A percentile compares a stretch with the other conserved stretches of the same genome.
phyloP scores from a whole-genome alignment of 768 basidiomycete genomes.

The Psilocybe cubensis region DNA sequence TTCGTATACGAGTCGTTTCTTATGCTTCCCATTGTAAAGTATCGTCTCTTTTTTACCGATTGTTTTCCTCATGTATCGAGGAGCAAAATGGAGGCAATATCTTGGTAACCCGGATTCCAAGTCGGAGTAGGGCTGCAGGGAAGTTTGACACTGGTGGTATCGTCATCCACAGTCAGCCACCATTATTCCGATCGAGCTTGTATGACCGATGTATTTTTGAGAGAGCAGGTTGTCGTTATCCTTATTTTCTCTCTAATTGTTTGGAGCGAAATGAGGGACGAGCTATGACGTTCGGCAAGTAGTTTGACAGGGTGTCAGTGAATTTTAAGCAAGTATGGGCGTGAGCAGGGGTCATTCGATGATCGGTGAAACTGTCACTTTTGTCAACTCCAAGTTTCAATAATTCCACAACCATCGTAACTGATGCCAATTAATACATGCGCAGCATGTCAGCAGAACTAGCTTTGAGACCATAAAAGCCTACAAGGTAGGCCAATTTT shows the following conservation, averaged over 20 bases:
- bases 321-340: too few relatives aligned
- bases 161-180: not conserved
- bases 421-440: not conserved
- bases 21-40: constrained; percentile 18
- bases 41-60: constrained; percentile 37
- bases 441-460: not conserved
- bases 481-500: not conserved
- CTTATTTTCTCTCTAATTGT: too few relatives aligned
- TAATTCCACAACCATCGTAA: too few relatives aligned
- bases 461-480: not conserved
- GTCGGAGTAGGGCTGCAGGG: not conserved
- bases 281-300: too few relatives aligned
- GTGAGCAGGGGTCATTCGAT: too few relatives aligned
- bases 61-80: constrained; percentile 35
- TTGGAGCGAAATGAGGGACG: too few relatives aligned
- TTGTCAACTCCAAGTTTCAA: too few relatives aligned
- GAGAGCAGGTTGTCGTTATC: too few relatives aligned
- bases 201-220: too few relatives aligned
- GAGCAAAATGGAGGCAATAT: constrained; percentile 34
- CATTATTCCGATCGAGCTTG: not conserved
- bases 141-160: not conserved
- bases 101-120: constrained; percentile 24
- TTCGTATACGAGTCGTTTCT: not conserved
- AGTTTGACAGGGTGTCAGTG: too few relatives aligned
- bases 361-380: too few relatives aligned